A percentile compares a stretch with the other conserved stretches of the same genome.
These are phyloP conservation scores for Rosa chinensis DNA, from an alignment of 306 rosid species.

Conservation along the genomic window DNA sequence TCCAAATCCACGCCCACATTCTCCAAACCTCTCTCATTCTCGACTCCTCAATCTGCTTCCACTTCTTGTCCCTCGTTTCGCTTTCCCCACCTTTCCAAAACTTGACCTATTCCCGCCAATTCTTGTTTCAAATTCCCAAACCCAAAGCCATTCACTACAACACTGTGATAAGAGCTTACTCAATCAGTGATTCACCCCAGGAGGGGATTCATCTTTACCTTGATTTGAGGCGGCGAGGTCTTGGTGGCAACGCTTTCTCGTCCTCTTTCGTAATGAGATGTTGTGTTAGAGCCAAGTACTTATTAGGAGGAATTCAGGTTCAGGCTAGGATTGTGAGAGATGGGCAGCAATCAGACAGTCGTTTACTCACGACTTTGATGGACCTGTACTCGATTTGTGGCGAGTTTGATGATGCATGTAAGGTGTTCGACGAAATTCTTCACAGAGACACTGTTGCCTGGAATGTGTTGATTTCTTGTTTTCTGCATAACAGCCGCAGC, in stretches of 20 bases:
- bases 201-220: slow-evolving; percentile 54
- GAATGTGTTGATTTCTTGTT: slow-evolving; percentile 85
- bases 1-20: slow-evolving; percentile 77
- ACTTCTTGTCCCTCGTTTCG: slow-evolving; percentile 58
- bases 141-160: slow-evolving; percentile 57
- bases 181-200: slow-evolving; percentile 48
- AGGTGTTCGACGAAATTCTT: slow-evolving; percentile 71
- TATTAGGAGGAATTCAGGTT: slow-evolving; percentile 62
- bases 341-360: slow-evolving; percentile 63
- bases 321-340: slow-evolving; percentile 62
- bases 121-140: slow-evolving; percentile 43
- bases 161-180: slow-evolving; percentile 66
- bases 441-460: slow-evolving; percentile 71
- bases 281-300: slow-evolving; percentile 45
- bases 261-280: slow-evolving; percentile 61
- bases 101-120: slow-evolving; percentile 46
- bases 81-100: slow-evolving; percentile 52
- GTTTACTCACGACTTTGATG: slow-evolving; percentile 66
- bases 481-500: slow-evolving; percentile 54
- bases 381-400: slow-evolving; percentile 61
- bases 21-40: slow-evolving; percentile 43
- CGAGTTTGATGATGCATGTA: slow-evolving; percentile 51
- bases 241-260: slow-evolving; percentile 50
- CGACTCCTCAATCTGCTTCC: slow-evolving; percentile 51
- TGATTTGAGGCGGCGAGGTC: slow-evolving; percentile 50